phyloP scores from a whole-genome alignment of 2,329 filamentous ascomycete species.

The Ophiostoma himal-ulmi region DNA sequence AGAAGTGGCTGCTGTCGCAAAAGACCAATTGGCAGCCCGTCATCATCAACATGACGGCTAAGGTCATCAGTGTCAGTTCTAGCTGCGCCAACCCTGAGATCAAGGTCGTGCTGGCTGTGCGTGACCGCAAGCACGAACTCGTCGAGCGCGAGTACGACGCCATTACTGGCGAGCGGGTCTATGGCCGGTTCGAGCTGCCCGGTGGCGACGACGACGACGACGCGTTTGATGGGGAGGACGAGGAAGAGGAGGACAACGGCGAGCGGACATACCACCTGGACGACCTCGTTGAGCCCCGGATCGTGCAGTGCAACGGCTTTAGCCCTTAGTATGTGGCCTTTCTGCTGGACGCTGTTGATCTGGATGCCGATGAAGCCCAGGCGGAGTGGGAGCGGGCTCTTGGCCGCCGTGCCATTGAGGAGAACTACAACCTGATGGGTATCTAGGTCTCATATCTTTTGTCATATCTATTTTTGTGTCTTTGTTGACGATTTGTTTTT shows the following conservation, averaged over 20 bases:
- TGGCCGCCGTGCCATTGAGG: neutral
- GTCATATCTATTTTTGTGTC: neutral
- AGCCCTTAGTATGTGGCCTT: conserved; percentile 5
- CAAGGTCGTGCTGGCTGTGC: conserved; percentile 59
- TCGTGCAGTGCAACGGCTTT: neutral
- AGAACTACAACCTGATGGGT: neutral
- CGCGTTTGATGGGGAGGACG: conserved; percentile 42
- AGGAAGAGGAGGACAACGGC: conserved; percentile 47
- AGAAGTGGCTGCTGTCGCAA: conserved; percentile 55
- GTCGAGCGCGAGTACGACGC: conserved; percentile 58
- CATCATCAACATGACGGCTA: conserved; percentile 58
- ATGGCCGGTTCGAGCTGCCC: conserved; percentile 71
- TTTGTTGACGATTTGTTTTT: neutral
- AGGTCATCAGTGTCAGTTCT: conserved; percentile 46
- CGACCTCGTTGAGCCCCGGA: conserved; percentile 62
- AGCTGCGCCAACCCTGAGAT: conserved; percentile 46
- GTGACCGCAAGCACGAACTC: conserved; percentile 55
- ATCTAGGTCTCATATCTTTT: neutral
- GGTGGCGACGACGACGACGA: conserved; percentile 44
- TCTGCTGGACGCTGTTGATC: neutral
- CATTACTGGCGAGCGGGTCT: conserved; percentile 64
- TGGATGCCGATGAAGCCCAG: neutral
- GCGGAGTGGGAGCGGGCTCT: conserved; percentile 7
- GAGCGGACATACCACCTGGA: conserved; percentile 53
- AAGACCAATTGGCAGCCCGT: conserved; percentile 62